phyloP scores from a whole-genome alignment of 306 rosid species.

The Casuarina glauca region DNA sequence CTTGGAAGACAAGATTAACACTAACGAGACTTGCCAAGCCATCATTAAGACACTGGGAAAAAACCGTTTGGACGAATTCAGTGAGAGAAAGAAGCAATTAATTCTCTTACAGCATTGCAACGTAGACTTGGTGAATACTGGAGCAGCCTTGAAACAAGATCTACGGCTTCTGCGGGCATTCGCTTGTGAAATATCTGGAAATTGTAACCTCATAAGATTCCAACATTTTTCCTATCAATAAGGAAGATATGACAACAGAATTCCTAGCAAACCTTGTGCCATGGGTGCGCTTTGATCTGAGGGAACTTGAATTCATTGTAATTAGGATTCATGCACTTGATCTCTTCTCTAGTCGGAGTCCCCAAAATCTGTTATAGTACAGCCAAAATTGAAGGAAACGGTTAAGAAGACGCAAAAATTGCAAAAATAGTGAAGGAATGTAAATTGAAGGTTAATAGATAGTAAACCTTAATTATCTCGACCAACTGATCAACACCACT shows the following conservation, averaged over 20 bases:
- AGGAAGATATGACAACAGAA: neutral
- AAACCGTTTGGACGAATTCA: neutral
- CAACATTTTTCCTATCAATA: neutral
- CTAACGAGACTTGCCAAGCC: neutral
- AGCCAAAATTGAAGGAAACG: constrained; percentile 17
- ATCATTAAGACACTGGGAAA: neutral
- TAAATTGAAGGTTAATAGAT: neutral
- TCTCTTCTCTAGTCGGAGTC: constrained; percentile 94
- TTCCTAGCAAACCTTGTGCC: constrained; percentile 74
- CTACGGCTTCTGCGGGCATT: constrained; percentile 90
- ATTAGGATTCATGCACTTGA: constrained; percentile 93
- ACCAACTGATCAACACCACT: constrained; percentile 98
- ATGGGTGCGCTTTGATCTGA: constrained; percentile 93
- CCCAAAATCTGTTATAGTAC: constrained; percentile 60
- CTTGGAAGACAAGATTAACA: neutral
- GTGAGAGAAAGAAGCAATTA: neutral
- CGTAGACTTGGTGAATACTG: constrained; percentile 94
- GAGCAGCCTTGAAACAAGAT: constrained; percentile 88
- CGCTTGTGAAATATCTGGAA: constrained; percentile 77
- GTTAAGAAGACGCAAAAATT: constrained; percentile 26
- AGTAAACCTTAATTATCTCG: constrained; percentile 82
- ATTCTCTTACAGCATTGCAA: constrained; percentile 81
- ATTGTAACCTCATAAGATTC: constrained; percentile 26
- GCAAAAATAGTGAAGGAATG: constrained; percentile 12
- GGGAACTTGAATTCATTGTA: constrained; percentile 89